phyloP scores from a whole-genome alignment of 2,329 filamentous ascomycete species.

The Epichloe scottii region DNA sequence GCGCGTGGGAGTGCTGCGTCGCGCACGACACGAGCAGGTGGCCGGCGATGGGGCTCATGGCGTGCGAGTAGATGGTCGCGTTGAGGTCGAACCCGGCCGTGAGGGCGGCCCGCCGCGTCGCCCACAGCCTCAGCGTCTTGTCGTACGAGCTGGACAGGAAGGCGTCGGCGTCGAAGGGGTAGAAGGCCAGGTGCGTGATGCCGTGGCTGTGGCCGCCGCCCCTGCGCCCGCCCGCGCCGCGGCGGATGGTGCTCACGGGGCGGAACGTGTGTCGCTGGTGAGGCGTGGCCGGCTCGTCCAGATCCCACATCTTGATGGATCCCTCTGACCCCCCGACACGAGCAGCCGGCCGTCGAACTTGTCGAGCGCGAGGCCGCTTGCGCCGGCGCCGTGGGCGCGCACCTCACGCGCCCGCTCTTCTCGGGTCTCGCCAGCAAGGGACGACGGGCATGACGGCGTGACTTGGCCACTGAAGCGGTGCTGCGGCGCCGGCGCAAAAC shows the following conservation, averaged over 20 bases:
- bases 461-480: conserved; percentile 54
- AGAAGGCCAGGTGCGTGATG: conserved; percentile 66
- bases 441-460: too few species aligned
- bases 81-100: conserved; percentile 58
- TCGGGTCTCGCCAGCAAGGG: conserved; percentile 4
- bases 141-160: conserved; percentile 72
- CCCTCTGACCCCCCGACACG: conserved; percentile 79
- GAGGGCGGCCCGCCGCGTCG: conserved; percentile 45
- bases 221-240: conserved; percentile 22
- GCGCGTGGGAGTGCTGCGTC: conserved; percentile 72
- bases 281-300: conserved; percentile 46
- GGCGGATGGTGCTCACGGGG: conserved; percentile 38
- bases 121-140: conserved; percentile 63
- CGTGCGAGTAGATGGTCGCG: conserved; percentile 62
- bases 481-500: conserved; percentile 54
- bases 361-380: conserved; percentile 69
- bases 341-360: conserved; percentile 66
- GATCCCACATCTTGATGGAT: conserved; percentile 76
- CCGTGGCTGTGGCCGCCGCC: conserved; percentile 48
- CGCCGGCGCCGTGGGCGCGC: conserved; percentile 65
- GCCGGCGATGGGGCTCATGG: conserved; percentile 58
- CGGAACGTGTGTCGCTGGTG: conserved; percentile 35
- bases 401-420: conserved; percentile 24
- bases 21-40: conserved; percentile 77
- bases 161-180: conserved; percentile 62